phyloP scores from a whole-genome alignment of 108 stramenopile genomes.

The Nitzschia palea region DNA sequence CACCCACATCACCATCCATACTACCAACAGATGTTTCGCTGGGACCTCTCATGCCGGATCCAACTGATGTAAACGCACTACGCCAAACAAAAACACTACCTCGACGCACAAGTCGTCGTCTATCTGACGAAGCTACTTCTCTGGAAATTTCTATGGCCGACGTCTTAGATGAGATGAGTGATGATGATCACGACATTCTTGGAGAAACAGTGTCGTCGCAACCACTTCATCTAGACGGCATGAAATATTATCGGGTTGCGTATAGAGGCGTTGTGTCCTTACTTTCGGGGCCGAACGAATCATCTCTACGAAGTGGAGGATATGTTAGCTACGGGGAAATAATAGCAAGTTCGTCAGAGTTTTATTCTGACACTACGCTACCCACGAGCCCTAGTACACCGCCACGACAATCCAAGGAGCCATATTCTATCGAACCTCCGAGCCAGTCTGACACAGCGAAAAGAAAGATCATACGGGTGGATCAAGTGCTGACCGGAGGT shows the following conservation, averaged over 20 bases:
- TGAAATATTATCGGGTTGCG: conserved; percentile 63
- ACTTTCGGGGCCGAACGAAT: conserved; percentile 22
- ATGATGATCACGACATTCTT: not conserved
- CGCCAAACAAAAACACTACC: too few relatives aligned
- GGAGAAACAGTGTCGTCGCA: not conserved
- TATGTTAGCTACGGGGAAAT: conserved; percentile 81
- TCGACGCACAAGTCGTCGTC: too few relatives aligned
- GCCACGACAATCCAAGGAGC: not conserved
- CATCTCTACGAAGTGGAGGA: conserved; percentile 37
- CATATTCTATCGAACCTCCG: not conserved
- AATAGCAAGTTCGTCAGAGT: conserved; percentile 29
- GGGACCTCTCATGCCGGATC: conserved; percentile 3
- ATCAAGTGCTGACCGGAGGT: conserved; percentile 78
- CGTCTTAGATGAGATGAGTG: too few relatives aligned
- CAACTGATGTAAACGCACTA: not conserved
- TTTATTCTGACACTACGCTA: conserved; percentile 12
- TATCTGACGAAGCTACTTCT: too few relatives aligned
- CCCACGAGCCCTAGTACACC: not conserved
- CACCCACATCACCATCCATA: not conserved
- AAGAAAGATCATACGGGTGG: conserved; percentile 57
- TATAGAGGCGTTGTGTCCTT: conserved; percentile 72
- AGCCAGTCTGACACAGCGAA: too few relatives aligned
- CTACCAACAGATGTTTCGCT: not conserved
- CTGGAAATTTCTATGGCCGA: too few relatives aligned
- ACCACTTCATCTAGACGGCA: conserved; percentile 6